Evolutionary conservation across 495 filamentous ascomycete genomes (phyloP), one percentile per base, ranked within the genome.

Genomic region (Trichoderma reesei): DNA sequence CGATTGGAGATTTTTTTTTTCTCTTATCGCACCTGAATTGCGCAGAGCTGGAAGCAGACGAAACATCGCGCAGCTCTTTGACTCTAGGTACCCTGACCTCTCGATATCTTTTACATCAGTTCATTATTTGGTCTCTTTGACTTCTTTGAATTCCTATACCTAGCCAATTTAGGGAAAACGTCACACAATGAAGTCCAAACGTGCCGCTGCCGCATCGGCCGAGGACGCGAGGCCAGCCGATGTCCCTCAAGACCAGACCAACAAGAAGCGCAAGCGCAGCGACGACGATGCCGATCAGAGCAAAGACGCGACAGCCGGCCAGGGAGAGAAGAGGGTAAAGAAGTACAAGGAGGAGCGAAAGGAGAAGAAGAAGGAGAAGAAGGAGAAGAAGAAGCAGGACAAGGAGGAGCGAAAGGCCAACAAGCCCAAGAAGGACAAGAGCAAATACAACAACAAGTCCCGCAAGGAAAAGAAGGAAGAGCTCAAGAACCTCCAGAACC

Each of bases 351-450:
- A 66, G 16, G 69, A 65, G 60, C 74, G 59, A 39, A 64, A 65
- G 60, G 36, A 31, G 41, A 67, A 68, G 37, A 69, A 69, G 41
- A 66, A 66, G 11, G 69, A 74, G 65, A 76, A 65, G 60, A 44
- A 36, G 41, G 65, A 68, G 37, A 69, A 69, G 38, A 66, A 66
- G 16, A 70, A 74, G 65, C 74, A 76, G 44, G 73, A 72, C 34
- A 79, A 79, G 67, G 77, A 76, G 64, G 69, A 69, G 46, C 71
- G 76, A 44, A 69, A 72, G 63, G 68, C 84, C 79, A 64, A 75
- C 66, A 76, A 76, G 56, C 71, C 72, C 41, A 79, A 79, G 66
- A 78, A 77, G 65, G 69, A 69, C 60, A 72, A 77, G 56, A 72
- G 74, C 37, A 70, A 73, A 20, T 73, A 72, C 39, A 69, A 68